Conservation (phyloP, 257 asterid species). For the Solanum gracilifrons region DNA sequence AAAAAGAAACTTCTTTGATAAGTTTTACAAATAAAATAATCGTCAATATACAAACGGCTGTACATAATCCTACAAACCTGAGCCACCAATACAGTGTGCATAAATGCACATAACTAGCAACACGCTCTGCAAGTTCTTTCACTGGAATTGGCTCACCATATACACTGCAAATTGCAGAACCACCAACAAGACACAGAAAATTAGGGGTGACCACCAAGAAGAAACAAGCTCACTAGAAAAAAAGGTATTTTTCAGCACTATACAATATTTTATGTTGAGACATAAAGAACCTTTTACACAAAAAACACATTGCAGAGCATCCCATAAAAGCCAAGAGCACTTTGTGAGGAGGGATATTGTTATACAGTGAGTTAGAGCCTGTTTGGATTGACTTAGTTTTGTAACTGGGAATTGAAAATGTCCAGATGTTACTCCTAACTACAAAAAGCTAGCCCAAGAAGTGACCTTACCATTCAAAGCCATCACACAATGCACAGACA, state of each 20-base stretch:
- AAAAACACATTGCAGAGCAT: not conserved
- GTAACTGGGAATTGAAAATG: not conserved
- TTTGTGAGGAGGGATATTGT: not conserved
- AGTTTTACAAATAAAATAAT: constrained; percentile 1
- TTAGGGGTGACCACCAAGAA: not conserved
- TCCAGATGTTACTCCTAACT: not conserved
- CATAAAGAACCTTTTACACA: not conserved
- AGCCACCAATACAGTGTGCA: constrained; percentile 99
- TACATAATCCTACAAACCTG: constrained; percentile 40
- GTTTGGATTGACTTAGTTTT: not conserved
- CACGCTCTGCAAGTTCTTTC: constrained; percentile 84
- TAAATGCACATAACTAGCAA: constrained; percentile 91
- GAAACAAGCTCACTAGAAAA: not conserved
- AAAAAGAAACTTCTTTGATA: not conserved
- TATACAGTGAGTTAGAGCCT: not conserved
- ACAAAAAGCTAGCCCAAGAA: not conserved
- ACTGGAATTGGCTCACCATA: constrained; percentile 86
- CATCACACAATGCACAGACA: not conserved
- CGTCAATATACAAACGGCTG: not conserved
- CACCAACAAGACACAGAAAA: not conserved
- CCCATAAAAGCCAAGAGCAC: not conserved
- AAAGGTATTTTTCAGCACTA: not conserved
- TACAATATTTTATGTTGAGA: not conserved
- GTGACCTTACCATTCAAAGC: not conserved
- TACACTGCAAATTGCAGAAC: constrained; percentile 33